A percentile compares a stretch with the other conserved stretches of the same genome.
These are phyloP conservation scores for Ophiostoma australiae DNA, from an alignment of 2,329 filamentous ascomycete species.

Conservation along the genomic window DNA sequence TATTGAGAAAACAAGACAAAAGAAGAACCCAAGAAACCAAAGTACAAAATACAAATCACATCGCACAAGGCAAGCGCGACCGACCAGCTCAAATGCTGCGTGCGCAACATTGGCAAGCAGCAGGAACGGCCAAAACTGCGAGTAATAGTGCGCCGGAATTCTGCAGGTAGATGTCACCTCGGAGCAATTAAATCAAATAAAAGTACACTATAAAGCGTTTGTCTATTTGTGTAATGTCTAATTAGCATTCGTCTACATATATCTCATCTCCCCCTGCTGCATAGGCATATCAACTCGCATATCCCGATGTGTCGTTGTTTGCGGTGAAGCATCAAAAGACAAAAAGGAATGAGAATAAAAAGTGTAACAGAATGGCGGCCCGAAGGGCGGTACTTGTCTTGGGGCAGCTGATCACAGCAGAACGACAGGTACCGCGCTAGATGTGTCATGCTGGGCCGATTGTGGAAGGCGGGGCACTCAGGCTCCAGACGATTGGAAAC, in stretches of 20 bases:
- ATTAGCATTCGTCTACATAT: neutral
- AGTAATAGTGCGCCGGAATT: conserved; percentile 21
- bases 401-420: neutral
- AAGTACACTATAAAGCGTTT: neutral
- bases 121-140: conserved; percentile 18
- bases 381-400: conserved; percentile 11
- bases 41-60: neutral
- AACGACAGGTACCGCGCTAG: neutral
- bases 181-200: conserved; percentile 5
- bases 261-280: neutral
- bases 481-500: conserved; percentile 15
- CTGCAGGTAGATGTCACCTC: conserved; percentile 21
- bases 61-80: neutral
- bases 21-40: neutral
- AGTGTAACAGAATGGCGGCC: conserved; percentile 4
- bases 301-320: neutral
- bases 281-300: neutral
- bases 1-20: too few relatives aligned
- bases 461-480: conserved; percentile 15
- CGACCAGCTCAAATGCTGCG: neutral
- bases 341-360: conserved; percentile 5
- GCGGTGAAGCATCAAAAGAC: neutral
- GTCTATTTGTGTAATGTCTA: neutral
- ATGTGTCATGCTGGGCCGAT: neutral
- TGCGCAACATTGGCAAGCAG: neutral